Base-by-base conservation (phyloP, 306 rosid species). In the Pyrus communis region DNA sequence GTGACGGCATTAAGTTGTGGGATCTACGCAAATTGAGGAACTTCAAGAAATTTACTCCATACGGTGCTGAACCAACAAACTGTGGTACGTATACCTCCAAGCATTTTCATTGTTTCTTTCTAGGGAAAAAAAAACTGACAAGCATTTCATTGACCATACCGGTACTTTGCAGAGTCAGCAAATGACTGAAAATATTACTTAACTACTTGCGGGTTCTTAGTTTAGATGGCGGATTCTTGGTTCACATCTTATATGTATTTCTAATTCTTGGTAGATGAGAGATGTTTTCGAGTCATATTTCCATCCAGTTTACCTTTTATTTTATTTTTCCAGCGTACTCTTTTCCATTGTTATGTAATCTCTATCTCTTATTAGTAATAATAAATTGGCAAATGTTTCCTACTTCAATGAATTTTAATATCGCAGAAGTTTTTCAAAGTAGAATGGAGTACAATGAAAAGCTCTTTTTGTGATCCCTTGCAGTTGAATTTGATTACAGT, bases 401-500 rank as follows among this genome's bases (percentile, higher is more conserved):
- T 57, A 73, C 18, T 2, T 43, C 18, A 59, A 22, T 57, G 68
- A 40, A 5, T 73, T 73, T 25, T 19, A 71, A 40, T 43, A 74
- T 43, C 0, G 12, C 18, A 11, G 42, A 40, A 40, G 18, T 59
- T 35, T 59, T 6, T 21, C 19, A 51, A 13, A 33, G 18, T 14
- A 73, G 18, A 35, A 33, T 58, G 11, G 28, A 74, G 73, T 74
- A 62, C 75, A 40, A 73, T 18, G 59, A 59, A 71, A 21, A 42
- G 62, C 42, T 59, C 12, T 43, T 42, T 85, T 76, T 70, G 51
- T 78, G 57, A 60, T 67, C 70, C 70, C 28, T 77, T 87, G 87
- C 93, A 96, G 99, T 96, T 86, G 97, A 89, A 83, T 96, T 96
- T 49, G 99, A 96, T 81, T 94, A 88, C 73, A 96, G 99, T 77